Evolutionary conservation across 345 rosid species (phyloP), one percentile per base, ranked within the genome.

Genomic region (Zanthoxylum bungeanum): DNA sequence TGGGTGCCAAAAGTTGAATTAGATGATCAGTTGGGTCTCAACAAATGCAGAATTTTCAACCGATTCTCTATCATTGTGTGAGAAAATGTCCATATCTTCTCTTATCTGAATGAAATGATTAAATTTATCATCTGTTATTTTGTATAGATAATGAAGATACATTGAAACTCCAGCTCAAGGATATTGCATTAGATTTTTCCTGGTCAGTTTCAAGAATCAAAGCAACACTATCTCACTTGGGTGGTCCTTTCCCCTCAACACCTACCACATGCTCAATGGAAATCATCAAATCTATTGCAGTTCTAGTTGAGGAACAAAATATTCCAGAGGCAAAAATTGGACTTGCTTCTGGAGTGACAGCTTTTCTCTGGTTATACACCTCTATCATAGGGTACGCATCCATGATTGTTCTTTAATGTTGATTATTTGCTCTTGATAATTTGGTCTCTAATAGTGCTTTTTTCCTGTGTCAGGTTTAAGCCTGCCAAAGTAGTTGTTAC

Each of bases 291-390:
- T 80, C 77, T 19, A 76, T 94, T 46, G 69, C 86, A 28, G 70
- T 78, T 76, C 83, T 96, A 75, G 85, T 96, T 53, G 87, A 85
- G 55, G 97, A 89, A 78, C 86, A 89, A 71, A 74, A 80, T 65
- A 79, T 91, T 80, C 96, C 93, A 0, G 91, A 89, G 83, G 90
- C 82, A 51, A 87, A 77, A 65, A 74, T 82, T 66, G 85, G 89
- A 70, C 85, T 91, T 74, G 85, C 89, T 64, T 75, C 96, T 8
- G 99, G 98, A 65, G 81, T 91, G 53, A 68, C 66, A 8, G 94
- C 98, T 10, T 96, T 96, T 81, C 85, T 96, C 65, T 96, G 97
- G 95, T 68, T 96, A 69, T 93, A 91, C 85, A 82, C 89, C 72
- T 89, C 87, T 47, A 93, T 93, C 77, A 74, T 75, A 68, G 99